These are phyloP conservation scores for Rubus parviflorus DNA, from an alignment of 306 rosid species.

Conservation along the genomic window DNA sequence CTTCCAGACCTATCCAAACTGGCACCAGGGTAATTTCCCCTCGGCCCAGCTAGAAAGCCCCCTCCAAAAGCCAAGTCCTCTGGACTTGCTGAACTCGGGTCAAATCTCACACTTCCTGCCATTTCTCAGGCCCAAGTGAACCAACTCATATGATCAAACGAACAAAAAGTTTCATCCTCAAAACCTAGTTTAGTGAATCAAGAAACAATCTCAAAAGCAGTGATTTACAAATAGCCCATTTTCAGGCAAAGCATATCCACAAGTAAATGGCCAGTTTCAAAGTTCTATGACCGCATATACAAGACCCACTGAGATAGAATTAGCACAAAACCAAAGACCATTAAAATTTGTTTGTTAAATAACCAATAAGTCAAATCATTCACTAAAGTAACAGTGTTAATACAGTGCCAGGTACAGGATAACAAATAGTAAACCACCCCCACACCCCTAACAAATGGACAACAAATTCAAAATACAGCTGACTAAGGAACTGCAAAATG, in stretches of 20 bases:
- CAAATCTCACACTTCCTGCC: constrained; percentile 71
- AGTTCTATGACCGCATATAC: constrained; percentile 30
- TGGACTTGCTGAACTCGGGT: constrained; percentile 48
- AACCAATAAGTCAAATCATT: neutral
- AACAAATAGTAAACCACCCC: neutral
- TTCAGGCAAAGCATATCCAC: constrained; percentile 33
- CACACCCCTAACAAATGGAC: neutral
- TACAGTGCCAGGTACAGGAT: neutral
- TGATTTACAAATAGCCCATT: constrained; percentile 21
- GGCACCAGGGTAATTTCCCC: constrained; percentile 42
- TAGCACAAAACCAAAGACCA: constrained; percentile 4
- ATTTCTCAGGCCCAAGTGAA: constrained; percentile 46
- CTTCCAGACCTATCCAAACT: constrained; percentile 60
- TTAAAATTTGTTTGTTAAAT: neutral
- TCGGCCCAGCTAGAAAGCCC: constrained; percentile 49
- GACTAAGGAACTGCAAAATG: neutral
- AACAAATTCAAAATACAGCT: constrained; percentile 15
- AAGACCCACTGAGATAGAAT: constrained; percentile 31
- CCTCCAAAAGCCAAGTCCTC: constrained; percentile 53
- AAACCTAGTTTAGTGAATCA: constrained; percentile 20
- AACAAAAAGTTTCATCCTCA: constrained; percentile 21
- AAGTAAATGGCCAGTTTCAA: constrained; percentile 25
- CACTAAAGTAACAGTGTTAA: neutral
- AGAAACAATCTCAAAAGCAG: constrained; percentile 7
- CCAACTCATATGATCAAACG: constrained; percentile 19